Base-by-base conservation (phyloP, 495 filamentous ascomycete species). In the Usnea hakonensis region DNA sequence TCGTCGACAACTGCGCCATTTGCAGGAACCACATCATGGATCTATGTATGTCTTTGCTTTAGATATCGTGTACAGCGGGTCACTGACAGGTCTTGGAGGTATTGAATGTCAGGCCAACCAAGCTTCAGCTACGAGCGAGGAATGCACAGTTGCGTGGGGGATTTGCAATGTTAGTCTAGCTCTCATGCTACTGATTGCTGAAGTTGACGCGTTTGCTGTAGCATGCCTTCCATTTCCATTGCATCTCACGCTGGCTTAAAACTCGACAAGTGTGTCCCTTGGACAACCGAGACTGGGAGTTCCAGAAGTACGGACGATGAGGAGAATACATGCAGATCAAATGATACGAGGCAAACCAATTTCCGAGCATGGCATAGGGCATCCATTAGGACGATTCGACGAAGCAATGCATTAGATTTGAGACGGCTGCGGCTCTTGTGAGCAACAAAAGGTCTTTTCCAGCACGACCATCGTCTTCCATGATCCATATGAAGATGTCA, bases 81-180 rank as follows among this genome's bases (percentile, higher is more conserved):
- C 1, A 53, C 67, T 72, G 33, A 66, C 54, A 58, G 55, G n/a
- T 65, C 46, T 13, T 37, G n/a, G 26, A 95, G 90, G 91, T 73
- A 99, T 99, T 65, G 94, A 99, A 74, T 99, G 94, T 71, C 94
- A 99, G 76, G 94, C 94, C n/a, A 99, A 99, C 74, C 94, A 99
- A 75, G 92, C 93, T 38, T 96, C 91, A 33, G 93, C 94, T 54
- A 95, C 94, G 16, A 96, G 87, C 53, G 94, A 99, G 71, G 94
- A 99, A 72, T 99, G 94, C 72, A 99, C 94, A 21, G 94, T 99
- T 26, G 94, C 94, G 1, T 99, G 94, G 94, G 94, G 94, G 41
- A 97, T 97, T 53, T 99, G 94, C 79, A 99, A 99, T 72, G 94
- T 97, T 75, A 75, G 88, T 79, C 28, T 17, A 43, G 28, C 37